These are phyloP conservation scores for Nitzschia sp. DNA, from an alignment of 108 stramenopile genomes.

Conservation along the genomic window DNA sequence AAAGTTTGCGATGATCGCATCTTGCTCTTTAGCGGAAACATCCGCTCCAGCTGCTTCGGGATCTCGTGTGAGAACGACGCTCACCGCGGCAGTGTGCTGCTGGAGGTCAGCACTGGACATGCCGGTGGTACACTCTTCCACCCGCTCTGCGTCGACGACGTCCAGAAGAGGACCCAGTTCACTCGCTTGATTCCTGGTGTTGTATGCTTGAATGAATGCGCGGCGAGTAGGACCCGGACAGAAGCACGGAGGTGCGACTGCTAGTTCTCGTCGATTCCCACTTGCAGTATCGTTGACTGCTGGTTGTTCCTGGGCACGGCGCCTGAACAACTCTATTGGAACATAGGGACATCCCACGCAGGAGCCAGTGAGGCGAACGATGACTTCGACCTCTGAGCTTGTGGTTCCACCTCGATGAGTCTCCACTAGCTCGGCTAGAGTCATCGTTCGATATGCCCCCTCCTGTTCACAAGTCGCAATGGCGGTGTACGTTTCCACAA, in stretches of 20 bases:
- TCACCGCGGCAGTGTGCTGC: not conserved
- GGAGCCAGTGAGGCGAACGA: not conserved
- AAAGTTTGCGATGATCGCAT: not conserved
- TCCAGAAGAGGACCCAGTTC: too few relatives aligned
- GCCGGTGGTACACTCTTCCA: not conserved
- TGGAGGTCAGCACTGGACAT: not conserved
- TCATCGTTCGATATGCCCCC: not conserved
- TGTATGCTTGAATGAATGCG: not conserved
- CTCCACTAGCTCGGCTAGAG: not conserved
- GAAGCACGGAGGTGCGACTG: not conserved
- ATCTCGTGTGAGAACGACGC: not conserved
- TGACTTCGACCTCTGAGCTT: not conserved
- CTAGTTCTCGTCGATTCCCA: not conserved
- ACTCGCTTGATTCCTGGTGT: not conserved
- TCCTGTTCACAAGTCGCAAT: not conserved
- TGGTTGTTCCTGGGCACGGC: not conserved
- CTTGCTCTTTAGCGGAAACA: too few relatives aligned
- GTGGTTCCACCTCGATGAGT: not conserved
- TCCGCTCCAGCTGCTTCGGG: not conserved
- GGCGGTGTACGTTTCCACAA: not conserved
- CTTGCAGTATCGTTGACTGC: not conserved
- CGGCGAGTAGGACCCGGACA: not conserved
- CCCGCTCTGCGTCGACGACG: not conserved
- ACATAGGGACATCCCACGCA: not conserved
- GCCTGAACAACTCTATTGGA: not conserved